Evolutionary conservation across 495 filamentous ascomycete species (phyloP), one percentile per base, ranked within the genome.

Genomic region (Podospora comata): DNA sequence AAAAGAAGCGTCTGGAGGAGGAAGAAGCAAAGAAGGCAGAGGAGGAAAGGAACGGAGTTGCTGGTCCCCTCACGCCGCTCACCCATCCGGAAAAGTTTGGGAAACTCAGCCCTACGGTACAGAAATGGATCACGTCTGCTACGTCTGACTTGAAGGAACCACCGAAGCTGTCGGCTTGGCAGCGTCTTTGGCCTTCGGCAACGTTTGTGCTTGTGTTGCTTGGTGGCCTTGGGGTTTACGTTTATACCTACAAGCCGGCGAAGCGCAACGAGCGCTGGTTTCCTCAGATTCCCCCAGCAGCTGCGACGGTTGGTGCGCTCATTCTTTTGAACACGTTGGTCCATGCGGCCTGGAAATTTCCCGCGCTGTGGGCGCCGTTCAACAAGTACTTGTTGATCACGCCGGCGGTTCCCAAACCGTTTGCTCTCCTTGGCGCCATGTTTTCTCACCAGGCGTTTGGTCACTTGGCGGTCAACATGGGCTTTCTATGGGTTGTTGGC

Each of bases 341-440:
- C 18, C 91, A 85, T 65, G 48, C 84, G 7, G 68, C 83, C 18
- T 97, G 93, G 92, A 86, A 84, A 71, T 60, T 86, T 3, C 92
- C 92, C 4, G 84, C 88, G 0, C 66, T 88, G 15, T 97, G 91
- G 90, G 77, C 79, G n/a, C 56, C 90, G 13, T 77, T 97, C 48
- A 97, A 96, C 74, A 86, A 82, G 53, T 92, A 92, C 76, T 92
- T 97, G 74, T 83, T 95, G 55, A 79, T 88, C 11, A 80, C 90
- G 18, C 86, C 91, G 4, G 89, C 86, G 6, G 88, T 89, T 55
- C 93, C 94, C 2, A 80, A 82, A 54, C 82, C 89, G 6, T 62
- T 88, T 9, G 84, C 85, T 63, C 75, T 96, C 62, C 66, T 98
- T 13, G 90, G 90, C 16, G 89, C 85, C 71, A 79, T 85, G 53